phyloP scores from a whole-genome alignment of 2,329 filamentous ascomycete species.

The Phyllosticta paracitricarpa region DNA sequence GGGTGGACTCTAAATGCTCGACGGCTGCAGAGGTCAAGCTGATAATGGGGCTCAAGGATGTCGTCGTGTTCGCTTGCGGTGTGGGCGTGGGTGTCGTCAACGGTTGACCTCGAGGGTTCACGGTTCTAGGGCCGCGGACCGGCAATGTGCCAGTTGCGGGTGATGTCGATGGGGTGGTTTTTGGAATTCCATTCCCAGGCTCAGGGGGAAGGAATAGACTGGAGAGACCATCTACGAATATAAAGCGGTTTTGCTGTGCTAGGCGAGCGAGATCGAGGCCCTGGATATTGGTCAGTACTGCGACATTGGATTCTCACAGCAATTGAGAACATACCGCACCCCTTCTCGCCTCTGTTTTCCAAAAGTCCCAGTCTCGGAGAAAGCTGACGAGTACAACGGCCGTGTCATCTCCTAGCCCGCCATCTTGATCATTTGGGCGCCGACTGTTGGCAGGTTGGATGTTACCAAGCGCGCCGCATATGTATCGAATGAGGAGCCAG shows the following conservation, averaged over 20 bases:
- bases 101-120: constrained; percentile 1
- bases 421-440: constrained; percentile 17
- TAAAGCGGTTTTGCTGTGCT: constrained; percentile 49
- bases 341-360: constrained; percentile 60
- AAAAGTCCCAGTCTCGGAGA: constrained; percentile 67
- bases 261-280: constrained; percentile 61
- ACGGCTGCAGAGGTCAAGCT: constrained; percentile 21
- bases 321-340: constrained; percentile 41
- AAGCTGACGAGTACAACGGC: constrained; percentile 71
- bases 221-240: constrained; percentile 66
- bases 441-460: constrained; percentile 11
- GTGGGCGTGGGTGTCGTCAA: background rate
- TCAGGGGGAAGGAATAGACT: constrained; percentile 38
- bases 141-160: background rate
- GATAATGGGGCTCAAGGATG: constrained; percentile 6
- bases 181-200: background rate
- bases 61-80: background rate
- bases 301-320: background rate
- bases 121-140: constrained; percentile 12
- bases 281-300: constrained; percentile 25
- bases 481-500: constrained; percentile 46
- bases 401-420: constrained; percentile 21
- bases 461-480: constrained; percentile 36
- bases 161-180: background rate
- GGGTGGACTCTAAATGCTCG: constrained; percentile 16